A percentile compares a stretch with the other conserved stretches of the same genome.
Evolutionary conservation across 2,329 filamentous ascomycete genomes (phyloP).

Genomic region (Aspergillus spinulosporus): DNA sequence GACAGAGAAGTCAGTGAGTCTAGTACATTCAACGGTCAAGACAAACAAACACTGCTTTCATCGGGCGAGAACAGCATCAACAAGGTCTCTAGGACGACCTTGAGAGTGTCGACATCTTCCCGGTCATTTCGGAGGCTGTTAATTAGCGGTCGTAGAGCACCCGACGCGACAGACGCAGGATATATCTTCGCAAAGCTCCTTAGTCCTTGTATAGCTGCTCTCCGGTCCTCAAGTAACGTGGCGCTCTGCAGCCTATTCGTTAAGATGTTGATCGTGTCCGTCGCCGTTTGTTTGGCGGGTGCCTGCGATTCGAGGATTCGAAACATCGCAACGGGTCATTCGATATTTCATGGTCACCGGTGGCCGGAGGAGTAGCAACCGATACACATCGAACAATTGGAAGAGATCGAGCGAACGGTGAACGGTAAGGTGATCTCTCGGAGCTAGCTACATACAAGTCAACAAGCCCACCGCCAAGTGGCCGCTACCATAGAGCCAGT

Average conservation of each 20-base stretch:
- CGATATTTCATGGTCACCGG: conserved; percentile 45
- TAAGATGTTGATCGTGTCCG: conserved; percentile 88
- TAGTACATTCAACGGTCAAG: conserved; percentile 3
- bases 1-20: conserved; percentile 31
- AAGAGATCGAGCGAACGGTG: conserved; percentile 15
- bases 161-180: conserved; percentile 91
- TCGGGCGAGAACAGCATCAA: conserved; percentile 84
- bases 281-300: conserved; percentile 92
- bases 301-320: conserved; percentile 67
- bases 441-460: conserved; percentile 12
- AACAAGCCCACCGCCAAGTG: conserved; percentile 20
- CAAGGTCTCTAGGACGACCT: conserved; percentile 90
- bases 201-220: conserved; percentile 87
- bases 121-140: conserved; percentile 80
- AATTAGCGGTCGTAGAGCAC: conserved; percentile 85
- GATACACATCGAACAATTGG: conserved; percentile 31
- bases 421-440: conserved; percentile 23
- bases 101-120: conserved; percentile 94
- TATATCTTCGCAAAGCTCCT: conserved; percentile 96
- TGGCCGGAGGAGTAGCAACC: conserved; percentile 29
- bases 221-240: conserved; percentile 88
- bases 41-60: conserved; percentile 55
- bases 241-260: conserved; percentile 85
- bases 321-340: conserved; percentile 46
- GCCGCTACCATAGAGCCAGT: conserved; percentile 18